Evolutionary conservation across 1,284 basidiomycete species (phyloP).

Genomic region (Irpex rosettiformis): DNA sequence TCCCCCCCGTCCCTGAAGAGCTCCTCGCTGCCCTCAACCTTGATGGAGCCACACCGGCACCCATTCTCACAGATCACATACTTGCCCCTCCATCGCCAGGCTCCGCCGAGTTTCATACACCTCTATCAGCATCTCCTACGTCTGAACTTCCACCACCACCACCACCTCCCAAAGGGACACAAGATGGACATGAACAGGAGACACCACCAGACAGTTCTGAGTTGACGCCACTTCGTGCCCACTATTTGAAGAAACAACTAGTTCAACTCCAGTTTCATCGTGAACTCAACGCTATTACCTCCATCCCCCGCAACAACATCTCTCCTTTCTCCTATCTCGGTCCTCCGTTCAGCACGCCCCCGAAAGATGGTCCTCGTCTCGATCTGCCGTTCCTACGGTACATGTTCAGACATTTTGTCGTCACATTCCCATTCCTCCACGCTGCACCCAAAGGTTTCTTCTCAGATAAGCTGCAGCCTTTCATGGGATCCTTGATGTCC

Average conservation of each 20-base stretch:
- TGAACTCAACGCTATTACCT: constrained; percentile 74
- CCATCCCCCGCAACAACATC: constrained; percentile 48
- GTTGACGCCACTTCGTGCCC: constrained; percentile 32
- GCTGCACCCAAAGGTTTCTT: constrained; percentile 87
- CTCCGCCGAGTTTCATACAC: constrained; percentile 6
- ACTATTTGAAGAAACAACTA: constrained; percentile 34
- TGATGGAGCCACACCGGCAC: constrained; percentile 14
- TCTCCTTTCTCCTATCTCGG: constrained; percentile 86
- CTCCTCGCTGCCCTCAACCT: constrained; percentile 11
- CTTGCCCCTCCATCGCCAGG: constrained; percentile 23
- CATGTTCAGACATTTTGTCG: constrained; percentile 86
- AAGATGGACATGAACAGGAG: neutral
- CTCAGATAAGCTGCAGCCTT: constrained; percentile 89
- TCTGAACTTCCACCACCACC: constrained; percentile 12
- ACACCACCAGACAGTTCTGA: constrained; percentile 3
- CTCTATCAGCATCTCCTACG: constrained; percentile 14
- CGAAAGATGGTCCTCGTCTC: constrained; percentile 51
- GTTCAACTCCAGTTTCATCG: constrained; percentile 77
- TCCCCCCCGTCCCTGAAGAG: constrained; percentile 15
- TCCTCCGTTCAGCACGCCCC: constrained; percentile 76
- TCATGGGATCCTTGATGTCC: constrained; percentile 77
- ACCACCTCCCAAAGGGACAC: neutral
- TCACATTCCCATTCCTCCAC: constrained; percentile 91
- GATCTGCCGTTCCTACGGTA: constrained; percentile 88
- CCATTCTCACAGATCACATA: constrained; percentile 17